Evolutionary conservation across 2,329 filamentous ascomycete genomes (phyloP), one percentile per base, ranked within the genome.

Genomic region (Aspergillus ustus): DNA sequence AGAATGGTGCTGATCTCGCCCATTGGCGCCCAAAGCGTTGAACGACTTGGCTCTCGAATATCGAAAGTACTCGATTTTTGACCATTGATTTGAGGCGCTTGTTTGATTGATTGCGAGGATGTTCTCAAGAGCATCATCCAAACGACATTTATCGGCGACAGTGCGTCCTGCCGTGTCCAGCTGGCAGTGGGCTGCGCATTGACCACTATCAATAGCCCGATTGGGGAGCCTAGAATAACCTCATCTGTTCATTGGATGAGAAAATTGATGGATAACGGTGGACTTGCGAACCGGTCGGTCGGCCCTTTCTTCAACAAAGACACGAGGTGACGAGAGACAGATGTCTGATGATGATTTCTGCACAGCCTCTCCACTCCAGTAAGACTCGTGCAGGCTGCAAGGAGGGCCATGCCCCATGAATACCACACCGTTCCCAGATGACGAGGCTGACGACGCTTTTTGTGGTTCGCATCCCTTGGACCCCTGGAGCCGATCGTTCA

Each of bases 401-500:
- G 60, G 60, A 62, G 60, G 13, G 43, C 48, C 15, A 52, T 37
- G 53, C 59, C 25, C 28, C 45, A 45, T 22, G 17, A 45, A 56
- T 29, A 49, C 58, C 29, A 55, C 28, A 49, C 53, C 19, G 22
- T 51, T 50, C 28, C 45, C 19, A 19, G 19, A 55, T 60, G 60
- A 57, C 48, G 48, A 52, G 54, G 62, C 46, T 57, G 60, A 62
- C 31, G 49, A 60, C 57, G 48, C 57, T 63, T 63, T 59, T 50
- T 59, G 61, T 48, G 61, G 63, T 67, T 69, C 61, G 64, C 60
- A 59, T 62, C 52, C 63, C 66, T 63, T 63, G 61, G 59, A 67
- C 64, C 67, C 67, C 66, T 69, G 66, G 64, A 63, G 67, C 61
- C 63, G 67, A 69, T 69, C 67, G 60, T 59, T 60, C 59, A 64